Conservation (phyloP, 768 basidiomycete genomes). For the Auriscalpium orientale region DNA sequence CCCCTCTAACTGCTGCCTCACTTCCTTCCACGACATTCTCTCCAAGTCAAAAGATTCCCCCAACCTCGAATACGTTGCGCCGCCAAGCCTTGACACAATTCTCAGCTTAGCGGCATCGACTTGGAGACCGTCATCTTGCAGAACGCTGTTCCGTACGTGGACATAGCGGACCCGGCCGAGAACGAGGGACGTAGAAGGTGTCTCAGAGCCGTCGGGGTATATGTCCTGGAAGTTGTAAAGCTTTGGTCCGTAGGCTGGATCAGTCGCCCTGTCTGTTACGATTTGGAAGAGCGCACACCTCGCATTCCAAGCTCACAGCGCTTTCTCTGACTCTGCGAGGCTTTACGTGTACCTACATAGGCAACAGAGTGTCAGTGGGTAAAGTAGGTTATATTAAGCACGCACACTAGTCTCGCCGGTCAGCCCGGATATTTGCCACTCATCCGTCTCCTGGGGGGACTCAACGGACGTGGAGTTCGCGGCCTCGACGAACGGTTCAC, state of each 20-base stretch:
- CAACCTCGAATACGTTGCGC: constrained; percentile 41
- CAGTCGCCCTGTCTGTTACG: constrained; percentile 1
- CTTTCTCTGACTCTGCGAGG: constrained; percentile 53
- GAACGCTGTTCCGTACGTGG: constrained; percentile 43
- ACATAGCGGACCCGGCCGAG: constrained; percentile 47
- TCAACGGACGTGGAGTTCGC: constrained; percentile 50
- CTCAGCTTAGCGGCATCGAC: constrained; percentile 43
- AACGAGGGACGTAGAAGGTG: constrained; percentile 37
- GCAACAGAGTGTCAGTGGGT: neutral
- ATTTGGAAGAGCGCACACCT: constrained; percentile 28
- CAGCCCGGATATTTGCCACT: constrained; percentile 57
- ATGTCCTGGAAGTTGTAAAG: constrained; percentile 46
- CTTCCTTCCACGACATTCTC: neutral
- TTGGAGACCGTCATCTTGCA: constrained; percentile 31
- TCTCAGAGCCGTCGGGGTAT: constrained; percentile 27
- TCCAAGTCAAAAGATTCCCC: constrained; percentile 35
- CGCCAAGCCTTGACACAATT: constrained; percentile 49
- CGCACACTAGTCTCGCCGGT: constrained; percentile 47
- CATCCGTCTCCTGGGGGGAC: constrained; percentile 42
- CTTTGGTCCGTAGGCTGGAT: constrained; percentile 28
- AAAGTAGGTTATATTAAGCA: constrained; percentile 5
- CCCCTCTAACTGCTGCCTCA: neutral
- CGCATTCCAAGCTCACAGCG: constrained; percentile 54
- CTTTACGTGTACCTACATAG: constrained; percentile 35
- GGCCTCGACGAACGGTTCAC: constrained; percentile 52